A percentile compares a stretch with the other conserved stretches of the same genome.
phyloP scores from a whole-genome alignment of 2,329 filamentous ascomycete species.

The Penicillium sp. region DNA sequence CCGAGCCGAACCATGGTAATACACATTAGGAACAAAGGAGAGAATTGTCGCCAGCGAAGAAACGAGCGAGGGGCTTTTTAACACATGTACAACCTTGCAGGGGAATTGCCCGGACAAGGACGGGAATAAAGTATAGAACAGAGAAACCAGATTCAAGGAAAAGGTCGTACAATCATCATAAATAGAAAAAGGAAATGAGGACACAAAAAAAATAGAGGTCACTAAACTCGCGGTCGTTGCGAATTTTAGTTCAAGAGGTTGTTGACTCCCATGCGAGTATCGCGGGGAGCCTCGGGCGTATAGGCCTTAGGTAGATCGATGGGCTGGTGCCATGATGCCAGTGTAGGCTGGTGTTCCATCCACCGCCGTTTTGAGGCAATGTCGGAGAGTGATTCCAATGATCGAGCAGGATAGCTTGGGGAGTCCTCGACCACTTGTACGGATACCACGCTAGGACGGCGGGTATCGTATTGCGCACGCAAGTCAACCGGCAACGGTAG shows the following conservation, averaged over 20 bases:
- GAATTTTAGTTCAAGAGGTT: slow-evolving; percentile 38
- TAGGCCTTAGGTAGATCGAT: slow-evolving; percentile 25
- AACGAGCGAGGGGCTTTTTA: slow-evolving; percentile 16
- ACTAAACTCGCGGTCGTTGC: not conserved
- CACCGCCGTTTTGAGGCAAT: slow-evolving; percentile 29
- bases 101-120: slow-evolving; percentile 3
- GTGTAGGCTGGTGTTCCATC: slow-evolving; percentile 28
- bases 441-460: slow-evolving; percentile 31
- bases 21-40: slow-evolving; percentile 29
- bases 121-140: slow-evolving; percentile 19
- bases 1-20: slow-evolving; percentile 22
- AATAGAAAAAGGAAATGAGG: slow-evolving; percentile 8
- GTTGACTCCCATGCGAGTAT: slow-evolving; percentile 42
- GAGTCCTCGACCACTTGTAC: slow-evolving; percentile 28
- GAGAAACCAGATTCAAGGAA: slow-evolving; percentile 11
- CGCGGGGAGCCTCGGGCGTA: slow-evolving; percentile 29
- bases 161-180: slow-evolving; percentile 26
- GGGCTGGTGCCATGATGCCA: slow-evolving; percentile 30
- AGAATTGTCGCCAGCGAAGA: slow-evolving; percentile 9
- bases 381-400: slow-evolving; percentile 27
- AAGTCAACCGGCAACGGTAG: slow-evolving; percentile 45
- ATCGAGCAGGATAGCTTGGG: slow-evolving; percentile 19
- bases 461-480: slow-evolving; percentile 40
- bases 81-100: slow-evolving; percentile 22
- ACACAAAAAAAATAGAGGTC: not conserved